phyloP scores from a whole-genome alignment of 805 yeast species.

The Pichia insulana region DNA sequence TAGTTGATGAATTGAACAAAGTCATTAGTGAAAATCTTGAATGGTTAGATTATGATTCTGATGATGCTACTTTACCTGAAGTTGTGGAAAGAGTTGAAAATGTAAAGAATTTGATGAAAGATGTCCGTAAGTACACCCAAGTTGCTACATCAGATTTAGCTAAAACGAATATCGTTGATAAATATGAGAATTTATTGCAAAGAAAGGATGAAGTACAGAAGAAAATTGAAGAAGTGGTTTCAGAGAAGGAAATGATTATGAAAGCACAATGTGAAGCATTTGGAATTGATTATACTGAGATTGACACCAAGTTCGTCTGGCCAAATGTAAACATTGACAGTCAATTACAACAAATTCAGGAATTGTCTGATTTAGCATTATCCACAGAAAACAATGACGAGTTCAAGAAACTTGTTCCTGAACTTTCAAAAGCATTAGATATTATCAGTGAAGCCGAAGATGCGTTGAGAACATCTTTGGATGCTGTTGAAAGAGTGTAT shows the following conservation, averaged over 20 bases:
- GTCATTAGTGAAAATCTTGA: slow-evolving; percentile 46
- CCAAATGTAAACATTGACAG: slow-evolving; percentile 19
- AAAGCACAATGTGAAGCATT: slow-evolving; percentile 25
- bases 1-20: slow-evolving; percentile 29
- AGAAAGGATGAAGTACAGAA: slow-evolving; percentile 19
- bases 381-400: too few relatives aligned
- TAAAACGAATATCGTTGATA: slow-evolving; percentile 24
- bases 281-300: slow-evolving; percentile 45
- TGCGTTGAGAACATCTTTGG: slow-evolving; percentile 13
- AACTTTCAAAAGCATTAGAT: slow-evolving; percentile 24
- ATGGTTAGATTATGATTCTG: slow-evolving; percentile 74
- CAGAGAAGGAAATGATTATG: slow-evolving; percentile 2
- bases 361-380: too few relatives aligned
- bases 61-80: slow-evolving; percentile 34
- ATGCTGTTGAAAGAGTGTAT: slow-evolving; percentile 21
- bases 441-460: slow-evolving; percentile 20
- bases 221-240: slow-evolving; percentile 32
- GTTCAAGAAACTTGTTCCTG: slow-evolving; percentile 12
- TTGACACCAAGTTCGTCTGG: slow-evolving; percentile 13
- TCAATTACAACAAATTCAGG: too few relatives aligned
- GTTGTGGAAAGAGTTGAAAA: slow-evolving; percentile 30
- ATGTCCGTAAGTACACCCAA: slow-evolving; percentile 2
- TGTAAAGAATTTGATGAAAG: neutral
- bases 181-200: neutral
- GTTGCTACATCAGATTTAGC: slow-evolving; percentile 20